Evolutionary conservation across 2,329 filamentous ascomycete species (phyloP).

Genomic region (Pseudogymnoascus sp.): DNA sequence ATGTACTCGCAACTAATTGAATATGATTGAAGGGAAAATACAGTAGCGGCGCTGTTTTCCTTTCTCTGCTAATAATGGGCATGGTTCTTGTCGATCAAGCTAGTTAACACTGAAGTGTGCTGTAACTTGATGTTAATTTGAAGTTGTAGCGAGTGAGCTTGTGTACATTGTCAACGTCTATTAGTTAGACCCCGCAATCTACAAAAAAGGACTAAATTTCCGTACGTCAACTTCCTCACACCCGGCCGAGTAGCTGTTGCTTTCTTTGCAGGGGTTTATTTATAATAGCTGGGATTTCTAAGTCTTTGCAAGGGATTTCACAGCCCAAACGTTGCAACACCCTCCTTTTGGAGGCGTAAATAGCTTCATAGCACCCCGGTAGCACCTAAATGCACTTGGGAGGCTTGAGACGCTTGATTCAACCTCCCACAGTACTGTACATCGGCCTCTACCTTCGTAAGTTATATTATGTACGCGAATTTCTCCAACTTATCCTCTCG

Average conservation of each 20-base stretch:
- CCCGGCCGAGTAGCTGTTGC: neutral
- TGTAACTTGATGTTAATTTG: neutral
- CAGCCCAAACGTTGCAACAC: neutral
- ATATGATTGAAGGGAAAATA: conserved; percentile 3
- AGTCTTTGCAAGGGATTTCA: neutral
- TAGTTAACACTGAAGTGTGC: neutral
- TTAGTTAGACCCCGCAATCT: neutral
- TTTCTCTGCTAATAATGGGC: neutral
- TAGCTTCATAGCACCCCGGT: neutral
- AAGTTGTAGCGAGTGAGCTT: neutral
- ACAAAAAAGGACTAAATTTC: neutral
- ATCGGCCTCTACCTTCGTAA: neutral
- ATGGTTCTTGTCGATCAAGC: neutral
- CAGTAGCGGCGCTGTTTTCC: neutral
- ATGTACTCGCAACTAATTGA: neutral
- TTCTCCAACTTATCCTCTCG: neutral
- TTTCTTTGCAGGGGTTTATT: neutral
- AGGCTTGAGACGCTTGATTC: neutral
- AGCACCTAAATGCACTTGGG: neutral
- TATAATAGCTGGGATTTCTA: neutral
- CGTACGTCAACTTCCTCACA: neutral
- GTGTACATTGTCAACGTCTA: neutral
- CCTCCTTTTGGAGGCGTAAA: neutral
- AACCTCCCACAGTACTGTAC: neutral
- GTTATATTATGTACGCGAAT: neutral